Base-by-base conservation (phyloP, 2,329 filamentous ascomycete genomes). In the Uncinocarpus reesii region DNA sequence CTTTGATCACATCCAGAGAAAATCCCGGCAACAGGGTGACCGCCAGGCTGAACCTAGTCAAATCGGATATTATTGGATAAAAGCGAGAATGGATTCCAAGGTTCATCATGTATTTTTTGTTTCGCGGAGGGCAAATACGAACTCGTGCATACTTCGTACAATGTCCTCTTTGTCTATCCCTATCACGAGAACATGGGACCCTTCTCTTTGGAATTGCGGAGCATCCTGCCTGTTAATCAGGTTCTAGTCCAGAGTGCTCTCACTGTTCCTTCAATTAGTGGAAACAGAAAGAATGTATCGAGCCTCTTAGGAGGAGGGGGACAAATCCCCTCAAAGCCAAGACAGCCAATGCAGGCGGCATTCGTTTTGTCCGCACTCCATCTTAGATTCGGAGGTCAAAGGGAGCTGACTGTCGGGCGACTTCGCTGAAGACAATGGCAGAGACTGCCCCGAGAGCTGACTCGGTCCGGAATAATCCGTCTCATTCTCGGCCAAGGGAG, bases 31-130 rank as follows among this genome's bases (percentile, higher is more conserved):
- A 18, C 24, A 46, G 26, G 43, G 32, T 46, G 43, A 46, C 24
- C 43, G 32, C 43, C 24, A 21, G 34, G 34, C 29, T 44, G 42
- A 44, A 44, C 42, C 42, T 26, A 31, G 42, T 35, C 43, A 18
- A 16, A 8, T 46, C 34, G 34, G 43, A 46, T 46, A 21, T 31
- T 46, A 46, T 46, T 46, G 43, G 43, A 37, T 31, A 31, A n/a
- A n/a, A n/a, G 15, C 34, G n/a, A 21, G 13, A 7, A 31, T 29
- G 32, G 31, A 45, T 37, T 36, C 34, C 42, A 28, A 31, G 43
- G 34, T 29, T 37, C 43, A 38, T 31, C 24, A 23, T 37, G 26
- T 29, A 37, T 29, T 46, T 28, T 46, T 16, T 38, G 34, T 37
- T 38, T 36, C 23, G 32, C 23, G 34, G 32, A 31, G 26, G 26